Evolutionary conservation across 768 basidiomycete species (phyloP).

Genomic region (Panaeolus cyanescens): DNA sequence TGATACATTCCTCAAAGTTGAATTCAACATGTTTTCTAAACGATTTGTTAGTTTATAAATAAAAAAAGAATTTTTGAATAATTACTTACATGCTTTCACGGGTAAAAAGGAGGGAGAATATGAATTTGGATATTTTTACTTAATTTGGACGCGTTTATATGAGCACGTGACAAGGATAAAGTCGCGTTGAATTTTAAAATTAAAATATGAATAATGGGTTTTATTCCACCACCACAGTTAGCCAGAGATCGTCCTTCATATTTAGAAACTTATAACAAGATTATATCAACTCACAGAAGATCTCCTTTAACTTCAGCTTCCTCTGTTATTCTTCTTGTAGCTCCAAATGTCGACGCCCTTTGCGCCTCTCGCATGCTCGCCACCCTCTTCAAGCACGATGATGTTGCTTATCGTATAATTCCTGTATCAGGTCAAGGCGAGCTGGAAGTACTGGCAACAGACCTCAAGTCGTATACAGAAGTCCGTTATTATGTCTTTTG

Average conservation of each 20-base stretch:
- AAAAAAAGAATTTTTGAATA: too few relatives aligned
- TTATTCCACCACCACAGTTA: conserved; percentile 70
- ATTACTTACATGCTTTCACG: too few relatives aligned
- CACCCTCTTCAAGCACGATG: conserved; percentile 89
- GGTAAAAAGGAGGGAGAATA: too few relatives aligned
- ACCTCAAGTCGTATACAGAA: conserved; percentile 67
- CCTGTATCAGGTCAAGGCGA: conserved; percentile 88
- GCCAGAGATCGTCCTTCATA: conserved; percentile 67
- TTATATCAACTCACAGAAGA: conserved; percentile 71
- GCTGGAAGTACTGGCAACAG: conserved; percentile 63
- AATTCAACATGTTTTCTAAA: not conserved
- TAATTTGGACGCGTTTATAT: not conserved
- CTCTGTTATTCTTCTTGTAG: conserved; percentile 83
- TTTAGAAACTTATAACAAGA: conserved; percentile 69
- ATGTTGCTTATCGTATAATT: conserved; percentile 86
- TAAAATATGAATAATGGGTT: conserved; percentile 38
- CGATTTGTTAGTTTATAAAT: too few relatives aligned
- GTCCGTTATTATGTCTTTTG: conserved; percentile 36
- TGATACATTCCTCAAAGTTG: not conserved
- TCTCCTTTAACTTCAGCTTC: conserved; percentile 79
- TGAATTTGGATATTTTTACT: not conserved
- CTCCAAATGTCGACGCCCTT: conserved; percentile 90
- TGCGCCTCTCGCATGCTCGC: conserved; percentile 91
- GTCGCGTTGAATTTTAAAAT: conserved; percentile 1
- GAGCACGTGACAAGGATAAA: conserved; percentile 9